These are phyloP conservation scores for Epithele typhae DNA, from an alignment of 768 basidiomycete genomes.

Conservation along the genomic window DNA sequence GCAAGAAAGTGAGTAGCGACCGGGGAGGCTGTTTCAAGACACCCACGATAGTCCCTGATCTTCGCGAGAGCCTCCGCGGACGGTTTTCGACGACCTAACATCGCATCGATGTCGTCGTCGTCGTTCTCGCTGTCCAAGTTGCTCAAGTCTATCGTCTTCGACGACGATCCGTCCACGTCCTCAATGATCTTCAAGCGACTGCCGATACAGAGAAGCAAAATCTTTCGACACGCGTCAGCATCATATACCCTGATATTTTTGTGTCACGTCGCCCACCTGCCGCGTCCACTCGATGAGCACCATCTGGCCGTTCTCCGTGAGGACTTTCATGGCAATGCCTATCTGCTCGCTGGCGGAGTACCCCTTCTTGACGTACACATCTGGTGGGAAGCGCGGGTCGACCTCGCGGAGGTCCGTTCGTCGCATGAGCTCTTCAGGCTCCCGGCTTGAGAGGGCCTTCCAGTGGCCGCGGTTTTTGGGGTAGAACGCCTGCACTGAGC, in stretches of 20 bases:
- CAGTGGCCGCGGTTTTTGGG: constrained; percentile 85
- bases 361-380: constrained; percentile 82
- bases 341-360: constrained; percentile 88
- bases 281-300: constrained; percentile 76
- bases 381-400: constrained; percentile 50
- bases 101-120: constrained; percentile 25
- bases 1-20: neutral
- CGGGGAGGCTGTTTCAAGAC: neutral
- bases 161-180: constrained; percentile 45
- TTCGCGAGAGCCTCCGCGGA: constrained; percentile 68
- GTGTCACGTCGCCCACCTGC: constrained; percentile 49
- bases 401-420: constrained; percentile 30
- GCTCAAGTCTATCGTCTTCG: constrained; percentile 20
- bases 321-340: constrained; percentile 74
- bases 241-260: neutral
- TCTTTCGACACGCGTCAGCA: constrained; percentile 34
- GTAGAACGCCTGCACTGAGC: constrained; percentile 64
- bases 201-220: constrained; percentile 54
- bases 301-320: constrained; percentile 61
- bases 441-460: constrained; percentile 81
- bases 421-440: constrained; percentile 46
- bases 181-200: constrained; percentile 58
- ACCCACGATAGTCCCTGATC: constrained; percentile 74
- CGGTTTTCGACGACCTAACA: constrained; percentile 35
- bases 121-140: constrained; percentile 33